Evolutionary conservation across 169 alveolate genomes (phyloP), one percentile per base, ranked within the genome.

Genomic region (Eimeria tenella): DNA sequence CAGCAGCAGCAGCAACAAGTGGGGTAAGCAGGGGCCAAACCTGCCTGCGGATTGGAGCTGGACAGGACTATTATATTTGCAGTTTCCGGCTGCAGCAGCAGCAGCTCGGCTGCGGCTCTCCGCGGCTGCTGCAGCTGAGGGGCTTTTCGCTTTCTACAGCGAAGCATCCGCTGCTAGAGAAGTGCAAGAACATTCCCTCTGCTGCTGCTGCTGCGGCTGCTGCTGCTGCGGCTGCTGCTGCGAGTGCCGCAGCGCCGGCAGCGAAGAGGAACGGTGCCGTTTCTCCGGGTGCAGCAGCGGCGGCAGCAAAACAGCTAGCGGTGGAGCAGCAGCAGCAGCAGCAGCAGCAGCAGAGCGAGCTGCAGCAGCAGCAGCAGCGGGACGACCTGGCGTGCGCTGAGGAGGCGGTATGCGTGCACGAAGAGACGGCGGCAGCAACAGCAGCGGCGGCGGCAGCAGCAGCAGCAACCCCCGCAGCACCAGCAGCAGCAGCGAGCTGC

Each of bases 381-480:
- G 65, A 8, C 65, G 53, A 21, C 17, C 53, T 11, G 53, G 6
- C 49, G 5, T 11, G 56, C 56, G 17, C 15, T 21, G 82, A 71
- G 42, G 82, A 21, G 49, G 42, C 53, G n/a, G 82, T 31, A 6
- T 5, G 53, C 23, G 82, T 71, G 82, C 82, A 23, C 52, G 82
- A 71, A 71, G 65, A 58, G 13, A 13, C 65, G 13, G 82, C 49
- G 11, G 56, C 82, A 71, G 82, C 82, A 23, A 13, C 13, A 13
- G 65, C 19, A 8, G 19, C 8, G 19, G 13, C 65, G 13, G 65
- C 65, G 13, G 49, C 84, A 42, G 4, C 84, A 74, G 21, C 84
- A 74, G 84, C 84, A 74, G 84, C 84, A 74, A n/a, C n/a, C n/a
- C n/a, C n/a, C n/a, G n/a, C 84, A 42, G 84, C 84, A 74, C 58